These are phyloP conservation scores for Metschnikowia orientalis DNA, from an alignment of 805 yeast genomes.

Conservation along the genomic window DNA sequence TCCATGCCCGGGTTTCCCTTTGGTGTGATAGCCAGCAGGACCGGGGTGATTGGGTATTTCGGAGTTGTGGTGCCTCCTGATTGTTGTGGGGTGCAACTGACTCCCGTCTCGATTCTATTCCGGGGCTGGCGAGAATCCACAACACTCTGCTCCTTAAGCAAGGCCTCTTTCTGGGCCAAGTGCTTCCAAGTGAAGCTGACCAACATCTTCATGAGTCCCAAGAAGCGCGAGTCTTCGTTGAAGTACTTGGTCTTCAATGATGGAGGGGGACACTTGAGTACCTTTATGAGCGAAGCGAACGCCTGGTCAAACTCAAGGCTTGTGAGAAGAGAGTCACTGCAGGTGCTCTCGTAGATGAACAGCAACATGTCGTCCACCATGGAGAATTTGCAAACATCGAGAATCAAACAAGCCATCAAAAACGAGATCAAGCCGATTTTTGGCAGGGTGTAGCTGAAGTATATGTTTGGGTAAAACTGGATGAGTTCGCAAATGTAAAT, in stretches of 20 bases:
- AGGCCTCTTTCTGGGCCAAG: slow-evolving; percentile 15
- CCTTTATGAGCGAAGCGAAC: slow-evolving; percentile 27
- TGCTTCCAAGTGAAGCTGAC: slow-evolving; percentile 29
- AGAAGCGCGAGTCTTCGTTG: slow-evolving; percentile 31
- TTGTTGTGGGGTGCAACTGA: slow-evolving; percentile 10
- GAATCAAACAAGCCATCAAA: slow-evolving; percentile 36
- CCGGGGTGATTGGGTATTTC: slow-evolving; percentile 22
- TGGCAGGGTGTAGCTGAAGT: slow-evolving; percentile 54
- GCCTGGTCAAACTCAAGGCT: slow-evolving; percentile 13
- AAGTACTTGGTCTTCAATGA: slow-evolving; percentile 44
- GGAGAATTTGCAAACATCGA: slow-evolving; percentile 27
- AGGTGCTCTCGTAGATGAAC: slow-evolving; percentile 15
- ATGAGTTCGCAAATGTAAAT: slow-evolving; percentile 62
- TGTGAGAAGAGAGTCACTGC: slow-evolving; percentile 7
- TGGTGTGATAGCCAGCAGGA: slow-evolving; percentile 20
- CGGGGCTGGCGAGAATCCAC: slow-evolving; percentile 1
- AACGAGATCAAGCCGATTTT: slow-evolving; percentile 42
- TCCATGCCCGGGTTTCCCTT: slow-evolving; percentile 7
- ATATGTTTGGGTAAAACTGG: slow-evolving; percentile 56
- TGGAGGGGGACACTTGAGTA: slow-evolving; percentile 44
- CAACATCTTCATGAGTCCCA: slow-evolving; percentile 34
- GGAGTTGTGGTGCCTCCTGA: slow-evolving; percentile 30
- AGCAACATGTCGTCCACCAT: slow-evolving; percentile 12
- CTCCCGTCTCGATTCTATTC: slow-evolving; percentile 1
- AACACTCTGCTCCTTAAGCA: slow-evolving; percentile 5